Base-by-base conservation (phyloP, 139 green algal species). In the Astrephomene gubernaculifera region DNA sequence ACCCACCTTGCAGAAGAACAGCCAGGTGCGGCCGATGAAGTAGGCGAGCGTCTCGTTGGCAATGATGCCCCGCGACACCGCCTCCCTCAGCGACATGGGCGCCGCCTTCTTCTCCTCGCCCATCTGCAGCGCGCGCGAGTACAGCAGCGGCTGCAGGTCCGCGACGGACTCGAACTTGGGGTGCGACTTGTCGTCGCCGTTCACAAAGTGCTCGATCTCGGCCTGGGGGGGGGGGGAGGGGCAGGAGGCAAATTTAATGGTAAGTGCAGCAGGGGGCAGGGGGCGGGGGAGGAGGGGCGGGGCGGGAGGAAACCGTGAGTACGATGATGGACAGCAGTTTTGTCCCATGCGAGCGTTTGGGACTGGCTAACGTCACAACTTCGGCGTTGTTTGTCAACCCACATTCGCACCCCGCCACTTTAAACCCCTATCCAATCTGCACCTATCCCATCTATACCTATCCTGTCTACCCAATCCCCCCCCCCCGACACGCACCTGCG, bases 181-280 rank as follows among this genome's bases (percentile, higher is more conserved):
- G 89, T 99, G 97, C 25, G 79, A 76, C 93, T 99, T 99, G 87
- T 98, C 88, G 7, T 95, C 91, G 4, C 97, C 97, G 89, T 98
- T 94, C 57, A 97, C 94, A 90, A 99, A 99, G 90, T 99, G 97
- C 94, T 99, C 97, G 63, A 99, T 99, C 91, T 99, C 97, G 45
- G 97, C 97, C 90, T 96, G 82, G 8, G 53, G 67, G 31, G 36
- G 43, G 27, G 2, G 41, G 4, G 69, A 22, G 39, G 4, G 38
- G 67, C 36, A 74, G 35, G 57, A n/a, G n/a, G n/a, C n/a, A n/a
- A n/a, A n/a, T n/a, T n/a, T n/a, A n/a, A n/a, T n/a, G n/a, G n/a
- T n/a, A n/a, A n/a, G n/a, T n/a, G n/a, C n/a, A n/a, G n/a, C 17
- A 67, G 57, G 22, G 57, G 19, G 57, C 19, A 67, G 57, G 6